Evolutionary conservation across 2,329 filamentous ascomycete species (phyloP).

Genomic region (Xylaria sp.): DNA sequence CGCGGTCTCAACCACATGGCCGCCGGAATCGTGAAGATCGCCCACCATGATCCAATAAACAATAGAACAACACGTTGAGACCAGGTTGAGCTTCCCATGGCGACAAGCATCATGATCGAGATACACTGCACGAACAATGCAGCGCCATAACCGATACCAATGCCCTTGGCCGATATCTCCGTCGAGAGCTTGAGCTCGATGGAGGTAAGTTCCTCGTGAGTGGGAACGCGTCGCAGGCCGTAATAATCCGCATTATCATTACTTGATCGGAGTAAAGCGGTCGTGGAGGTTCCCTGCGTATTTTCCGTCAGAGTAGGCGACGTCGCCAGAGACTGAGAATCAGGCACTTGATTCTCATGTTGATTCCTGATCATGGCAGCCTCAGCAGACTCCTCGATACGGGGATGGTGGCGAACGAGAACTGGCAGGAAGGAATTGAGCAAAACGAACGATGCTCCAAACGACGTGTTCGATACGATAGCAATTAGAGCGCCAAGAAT

Average conservation of each 20-base stretch:
- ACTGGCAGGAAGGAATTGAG: slow-evolving; percentile 92
- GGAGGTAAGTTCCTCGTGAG: slow-evolving; percentile 49
- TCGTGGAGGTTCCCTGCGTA: slow-evolving; percentile 39
- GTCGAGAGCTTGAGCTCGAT: slow-evolving; percentile 76
- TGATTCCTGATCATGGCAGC: slow-evolving; percentile 29
- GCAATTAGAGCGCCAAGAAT: slow-evolving; percentile 77
- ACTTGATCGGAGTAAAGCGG: slow-evolving; percentile 41
- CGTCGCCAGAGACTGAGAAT: slow-evolving; percentile 35
- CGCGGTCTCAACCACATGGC: slow-evolving; percentile 82
- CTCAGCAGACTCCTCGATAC: slow-evolving; percentile 31
- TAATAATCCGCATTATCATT: slow-evolving; percentile 27
- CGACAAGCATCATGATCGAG: slow-evolving; percentile 70
- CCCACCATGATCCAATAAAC: slow-evolving; percentile 87
- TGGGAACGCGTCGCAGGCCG: slow-evolving; percentile 36
- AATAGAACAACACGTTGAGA: slow-evolving; percentile 83
- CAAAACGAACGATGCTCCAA: slow-evolving; percentile 90
- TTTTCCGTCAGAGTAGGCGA: slow-evolving; percentile 30
- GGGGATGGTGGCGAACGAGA: slow-evolving; percentile 78
- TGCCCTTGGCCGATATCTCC: slow-evolving; percentile 83
- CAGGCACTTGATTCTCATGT: slow-evolving; percentile 29
- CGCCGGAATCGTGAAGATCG: slow-evolving; percentile 80
- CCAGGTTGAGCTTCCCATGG: slow-evolving; percentile 71
- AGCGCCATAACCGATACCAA: slow-evolving; percentile 88
- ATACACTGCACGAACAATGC: slow-evolving; percentile 78
- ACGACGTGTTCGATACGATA: slow-evolving; percentile 87